Evolutionary conservation across 371 early-diverging fungal genomes (phyloP).

Genomic region (Conidiobolus incongruus): DNA sequence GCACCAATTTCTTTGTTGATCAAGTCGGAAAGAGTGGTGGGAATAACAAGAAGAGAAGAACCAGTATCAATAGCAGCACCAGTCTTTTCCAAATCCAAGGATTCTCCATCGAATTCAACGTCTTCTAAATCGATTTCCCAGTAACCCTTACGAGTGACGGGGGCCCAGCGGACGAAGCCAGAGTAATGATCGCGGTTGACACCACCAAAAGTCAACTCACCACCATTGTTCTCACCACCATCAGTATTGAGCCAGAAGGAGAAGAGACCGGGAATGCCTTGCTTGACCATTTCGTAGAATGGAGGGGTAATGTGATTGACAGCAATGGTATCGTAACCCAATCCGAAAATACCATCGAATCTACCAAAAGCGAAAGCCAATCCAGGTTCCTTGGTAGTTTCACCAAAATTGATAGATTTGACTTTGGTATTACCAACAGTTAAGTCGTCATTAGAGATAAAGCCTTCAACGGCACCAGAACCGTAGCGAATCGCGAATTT

Average conservation of each 20-base stretch:
- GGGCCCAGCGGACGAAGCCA: constrained; percentile 55
- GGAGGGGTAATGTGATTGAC: constrained; percentile 73
- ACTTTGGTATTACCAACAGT: constrained; percentile 41
- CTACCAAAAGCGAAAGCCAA: constrained; percentile 61
- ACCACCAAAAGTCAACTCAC: constrained; percentile 72
- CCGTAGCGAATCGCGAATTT: constrained; percentile 80
- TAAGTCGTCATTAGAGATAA: constrained; percentile 46
- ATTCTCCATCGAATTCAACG: constrained; percentile 42
- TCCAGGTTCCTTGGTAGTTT: constrained; percentile 81
- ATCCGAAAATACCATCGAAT: constrained; percentile 87
- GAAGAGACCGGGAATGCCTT: constrained; percentile 52
- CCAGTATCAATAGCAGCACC: constrained; percentile 76
- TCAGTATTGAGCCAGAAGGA: constrained; percentile 52
- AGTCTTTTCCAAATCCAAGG: constrained; percentile 20
- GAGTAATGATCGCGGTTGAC: constrained; percentile 37
- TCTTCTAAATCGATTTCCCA: constrained; percentile 77
- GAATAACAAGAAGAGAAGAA: constrained; percentile 51
- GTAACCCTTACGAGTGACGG: constrained; percentile 71
- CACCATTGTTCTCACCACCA: constrained; percentile 30
- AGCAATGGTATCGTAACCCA: constrained; percentile 75
- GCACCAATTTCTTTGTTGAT: constrained; percentile 74
- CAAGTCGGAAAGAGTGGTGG: constrained; percentile 45
- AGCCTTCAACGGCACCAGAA: constrained; percentile 74
- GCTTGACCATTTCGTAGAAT: constrained; percentile 70
- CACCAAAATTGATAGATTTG: constrained; percentile 60